Base-by-base conservation (phyloP, 768 basidiomycete genomes). In the Leucosporidium scottii region DNA sequence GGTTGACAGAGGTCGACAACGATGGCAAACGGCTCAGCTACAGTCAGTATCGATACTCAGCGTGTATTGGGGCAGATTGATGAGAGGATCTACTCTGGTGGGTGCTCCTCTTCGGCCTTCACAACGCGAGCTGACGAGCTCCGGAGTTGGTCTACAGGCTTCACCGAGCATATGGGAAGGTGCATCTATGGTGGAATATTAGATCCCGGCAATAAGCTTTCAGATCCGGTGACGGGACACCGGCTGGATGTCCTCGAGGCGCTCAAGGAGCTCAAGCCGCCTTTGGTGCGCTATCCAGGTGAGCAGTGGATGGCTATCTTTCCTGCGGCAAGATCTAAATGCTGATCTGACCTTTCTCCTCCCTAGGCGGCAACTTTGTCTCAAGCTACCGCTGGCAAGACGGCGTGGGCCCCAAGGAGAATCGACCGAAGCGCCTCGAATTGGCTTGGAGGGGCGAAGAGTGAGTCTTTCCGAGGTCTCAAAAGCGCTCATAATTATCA, bases 361-460 rank as follows among this genome's bases (percentile, higher is more conserved):
- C 83, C 78, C 83, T 84, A 4, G 84, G 84, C 49, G 84, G 83
- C 80, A 80, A 71, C 53, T 64, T 30, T 39, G 28, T 31, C 23
- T 54, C n/a, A 47, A 53, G 51, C 51, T 53, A 53, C 51, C 51
- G 51, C 18, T 53, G 51, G 51, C n/a, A 53, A 79, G 85, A 85
- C 77, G 84, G 84, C 1, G 79, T 85, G 36, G 84, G 85, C 0
- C 84, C 85, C 6, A 79, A 79, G 49, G 79, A 81, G 39, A 67
- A 78, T 20, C 79, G 85, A 44, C 83, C 83, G 49, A 81, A 83
- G 47, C 77, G 84, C 28, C 83, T 84, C 20, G 85, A 86, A 75
- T 80, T 85, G 21, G 85, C 85, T 0, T 86, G 85, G 85, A 17
- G n/a, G 39, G 20, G 58, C 25, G 23, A 25, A 47, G 47, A 30